These are phyloP conservation scores for Wickerhamiella galacta DNA, from an alignment of 805 yeast genomes.

Conservation along the genomic window DNA sequence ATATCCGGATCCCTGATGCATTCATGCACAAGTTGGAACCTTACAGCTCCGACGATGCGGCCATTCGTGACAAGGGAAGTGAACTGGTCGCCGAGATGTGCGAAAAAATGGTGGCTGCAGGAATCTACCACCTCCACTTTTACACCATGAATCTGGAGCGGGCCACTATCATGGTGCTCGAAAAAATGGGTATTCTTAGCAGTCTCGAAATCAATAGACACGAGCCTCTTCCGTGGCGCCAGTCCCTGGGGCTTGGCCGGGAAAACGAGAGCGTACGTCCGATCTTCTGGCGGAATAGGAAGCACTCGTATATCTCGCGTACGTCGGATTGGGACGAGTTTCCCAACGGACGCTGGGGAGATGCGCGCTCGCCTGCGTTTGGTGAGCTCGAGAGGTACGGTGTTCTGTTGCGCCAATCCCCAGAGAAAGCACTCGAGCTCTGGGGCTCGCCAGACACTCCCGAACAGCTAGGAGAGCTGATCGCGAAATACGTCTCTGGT, in stretches of 20 bases:
- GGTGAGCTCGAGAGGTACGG: conserved; percentile 78
- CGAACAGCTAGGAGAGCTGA: conserved; percentile 44
- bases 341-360: conserved; percentile 98
- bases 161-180: conserved; percentile 75
- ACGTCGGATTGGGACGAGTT: conserved; percentile 95
- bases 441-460: conserved; percentile 71
- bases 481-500: conserved; percentile 56
- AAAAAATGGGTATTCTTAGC: conserved; percentile 39
- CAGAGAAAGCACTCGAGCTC: conserved; percentile 59
- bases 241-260: conserved; percentile 67
- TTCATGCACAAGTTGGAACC: conserved; percentile 60
- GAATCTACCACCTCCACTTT: conserved; percentile 74
- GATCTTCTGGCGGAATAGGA: conserved; percentile 90
- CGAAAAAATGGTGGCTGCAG: conserved; percentile 45
- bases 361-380: conserved; percentile 91
- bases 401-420: conserved; percentile 57
- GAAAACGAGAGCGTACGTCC: conserved; percentile 75
- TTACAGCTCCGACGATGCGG: conserved; percentile 75
- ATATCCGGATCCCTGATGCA: conserved; percentile 58
- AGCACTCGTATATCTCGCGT: conserved; percentile 72
- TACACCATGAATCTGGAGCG: conserved; percentile 96
- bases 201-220: conserved; percentile 8
- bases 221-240: conserved; percentile 61
- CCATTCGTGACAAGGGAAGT: conserved; percentile 75
- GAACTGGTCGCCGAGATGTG: conserved; percentile 76